Evolutionary conservation across 169 alveolate species (phyloP).

Genomic region (Plasmodium malariae): DNA sequence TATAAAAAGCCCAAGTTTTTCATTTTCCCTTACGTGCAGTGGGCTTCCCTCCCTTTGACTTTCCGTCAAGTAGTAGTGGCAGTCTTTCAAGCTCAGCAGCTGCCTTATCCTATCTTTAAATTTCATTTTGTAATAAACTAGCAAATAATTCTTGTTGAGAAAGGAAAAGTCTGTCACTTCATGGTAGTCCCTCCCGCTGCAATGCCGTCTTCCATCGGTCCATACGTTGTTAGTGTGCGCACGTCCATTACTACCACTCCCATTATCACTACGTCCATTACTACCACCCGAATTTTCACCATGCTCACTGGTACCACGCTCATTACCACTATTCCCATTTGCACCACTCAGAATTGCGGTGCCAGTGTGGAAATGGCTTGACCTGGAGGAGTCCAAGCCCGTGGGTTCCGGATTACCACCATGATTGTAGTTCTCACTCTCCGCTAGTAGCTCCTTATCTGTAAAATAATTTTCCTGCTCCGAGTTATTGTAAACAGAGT

Average conservation of each 20-base stretch:
- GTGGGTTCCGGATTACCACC: too few relatives aligned
- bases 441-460: conserved; percentile 46
- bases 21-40: background rate
- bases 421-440: background rate
- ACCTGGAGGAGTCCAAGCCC: too few relatives aligned
- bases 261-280: too few relatives aligned
- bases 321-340: too few relatives aligned
- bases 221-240: too few relatives aligned
- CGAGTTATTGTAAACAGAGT: background rate
- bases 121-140: conserved; percentile 3
- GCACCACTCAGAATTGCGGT: too few relatives aligned
- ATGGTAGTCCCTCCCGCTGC: background rate
- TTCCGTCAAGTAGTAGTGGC: conserved; percentile 12
- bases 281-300: too few relatives aligned
- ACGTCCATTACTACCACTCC: too few relatives aligned
- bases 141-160: conserved; percentile 13
- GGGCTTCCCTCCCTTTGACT: background rate
- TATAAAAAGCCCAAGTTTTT: background rate
- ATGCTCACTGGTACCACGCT: too few relatives aligned
- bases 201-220: too few relatives aligned
- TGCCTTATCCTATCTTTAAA: conserved; percentile 7
- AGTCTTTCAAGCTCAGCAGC: conserved; percentile 24
- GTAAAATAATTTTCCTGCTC: conserved; percentile 21
- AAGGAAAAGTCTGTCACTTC: conserved; percentile 32
- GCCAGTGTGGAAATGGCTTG: too few relatives aligned